Conservation (phyloP, 768 basidiomycete genomes). For the Pilatotrama ljubarskyi region DNA sequence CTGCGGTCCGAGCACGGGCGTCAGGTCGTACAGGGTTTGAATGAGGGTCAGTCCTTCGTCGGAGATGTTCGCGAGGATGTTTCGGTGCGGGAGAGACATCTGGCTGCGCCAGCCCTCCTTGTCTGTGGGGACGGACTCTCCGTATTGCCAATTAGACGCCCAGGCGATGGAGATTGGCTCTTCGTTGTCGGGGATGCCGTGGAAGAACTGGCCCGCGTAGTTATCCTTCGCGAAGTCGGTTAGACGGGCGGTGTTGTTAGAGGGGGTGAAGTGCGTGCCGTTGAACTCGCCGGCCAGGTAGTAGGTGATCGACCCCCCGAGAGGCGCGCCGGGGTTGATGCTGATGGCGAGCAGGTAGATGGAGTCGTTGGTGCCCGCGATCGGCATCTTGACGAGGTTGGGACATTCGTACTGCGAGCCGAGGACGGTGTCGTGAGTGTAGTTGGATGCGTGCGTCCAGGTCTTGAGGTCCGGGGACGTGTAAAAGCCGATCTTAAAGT, state of each 20-base stretch:
- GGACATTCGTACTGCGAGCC: conserved; percentile 17
- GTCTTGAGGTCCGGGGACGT: conserved; percentile 14
- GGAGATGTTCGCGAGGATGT: conserved; percentile 7
- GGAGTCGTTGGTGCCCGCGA: conserved; percentile 3
- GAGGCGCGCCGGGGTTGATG: conserved; percentile 18
- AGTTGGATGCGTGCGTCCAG: conserved; percentile 19
- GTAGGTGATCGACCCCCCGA: conserved; percentile 17
- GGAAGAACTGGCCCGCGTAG: conserved; percentile 20
- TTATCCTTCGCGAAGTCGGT: conserved; percentile 20
- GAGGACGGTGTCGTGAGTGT: conserved; percentile 8
- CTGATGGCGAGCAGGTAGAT: conserved; percentile 17
- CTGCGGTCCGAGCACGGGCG: conserved; percentile 7
- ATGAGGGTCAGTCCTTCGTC: conserved; percentile 9
- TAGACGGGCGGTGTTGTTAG: conserved; percentile 7
- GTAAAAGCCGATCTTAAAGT: conserved; percentile 14
- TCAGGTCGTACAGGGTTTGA: conserved; percentile 9
- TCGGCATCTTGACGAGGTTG: conserved; percentile 15
- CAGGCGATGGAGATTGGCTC: conserved; percentile 14
- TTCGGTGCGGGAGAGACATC: conserved; percentile 16
- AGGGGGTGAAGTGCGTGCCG: conserved; percentile 13
- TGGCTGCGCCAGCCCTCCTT: conserved; percentile 19
- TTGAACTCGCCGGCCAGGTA: conserved; percentile 18
- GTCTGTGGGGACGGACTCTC: conserved; percentile 8
- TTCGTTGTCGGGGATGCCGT: conserved; percentile 9
- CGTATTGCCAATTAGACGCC: conserved; percentile 18